A percentile compares a stretch with the other conserved stretches of the same genome.
Conservation (phyloP, 176 grass and related monocot species). For the Alloteropsis semialata region DNA sequence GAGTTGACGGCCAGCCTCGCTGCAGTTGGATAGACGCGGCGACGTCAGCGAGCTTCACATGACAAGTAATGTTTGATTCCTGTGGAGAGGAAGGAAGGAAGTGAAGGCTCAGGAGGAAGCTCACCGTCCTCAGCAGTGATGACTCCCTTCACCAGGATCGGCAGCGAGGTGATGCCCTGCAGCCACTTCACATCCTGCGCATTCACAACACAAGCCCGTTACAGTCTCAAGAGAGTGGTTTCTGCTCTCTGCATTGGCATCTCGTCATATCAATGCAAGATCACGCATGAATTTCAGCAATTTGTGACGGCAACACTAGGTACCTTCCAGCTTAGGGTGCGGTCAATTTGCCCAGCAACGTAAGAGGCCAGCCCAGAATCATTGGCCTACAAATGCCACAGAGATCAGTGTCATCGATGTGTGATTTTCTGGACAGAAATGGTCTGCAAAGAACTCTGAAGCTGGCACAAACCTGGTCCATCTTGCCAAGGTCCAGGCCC, state of each 20-base stretch:
- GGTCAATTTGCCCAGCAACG: conserved; percentile 89
- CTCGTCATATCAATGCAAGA: neutral
- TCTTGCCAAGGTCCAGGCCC: conserved; percentile 84
- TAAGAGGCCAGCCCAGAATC: conserved; percentile 98
- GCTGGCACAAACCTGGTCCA: conserved; percentile 65
- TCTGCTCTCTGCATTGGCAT: neutral
- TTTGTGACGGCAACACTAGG: neutral
- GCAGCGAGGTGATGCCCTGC: conserved; percentile 87
- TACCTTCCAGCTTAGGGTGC: conserved; percentile 96
- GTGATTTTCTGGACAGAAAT: neutral
- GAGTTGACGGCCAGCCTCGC: conserved; percentile 61
- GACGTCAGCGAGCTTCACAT: neutral
- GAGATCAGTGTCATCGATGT: neutral
- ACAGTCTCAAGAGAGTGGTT: neutral
- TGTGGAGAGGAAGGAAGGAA: neutral
- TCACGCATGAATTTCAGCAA: too few relatives aligned
- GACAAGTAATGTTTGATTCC: neutral
- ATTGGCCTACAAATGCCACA: conserved; percentile 47
- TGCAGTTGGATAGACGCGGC: neutral
- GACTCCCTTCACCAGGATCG: conserved; percentile 95
- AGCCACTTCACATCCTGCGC: conserved; percentile 93
- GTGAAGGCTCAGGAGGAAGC: neutral
- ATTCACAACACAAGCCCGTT: neutral
- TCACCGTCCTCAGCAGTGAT: conserved; percentile 88
- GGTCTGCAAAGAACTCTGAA: conserved; percentile 3